Conservation (phyloP, 139 green algal genomes). For the Tetraselmis striata region DNA sequence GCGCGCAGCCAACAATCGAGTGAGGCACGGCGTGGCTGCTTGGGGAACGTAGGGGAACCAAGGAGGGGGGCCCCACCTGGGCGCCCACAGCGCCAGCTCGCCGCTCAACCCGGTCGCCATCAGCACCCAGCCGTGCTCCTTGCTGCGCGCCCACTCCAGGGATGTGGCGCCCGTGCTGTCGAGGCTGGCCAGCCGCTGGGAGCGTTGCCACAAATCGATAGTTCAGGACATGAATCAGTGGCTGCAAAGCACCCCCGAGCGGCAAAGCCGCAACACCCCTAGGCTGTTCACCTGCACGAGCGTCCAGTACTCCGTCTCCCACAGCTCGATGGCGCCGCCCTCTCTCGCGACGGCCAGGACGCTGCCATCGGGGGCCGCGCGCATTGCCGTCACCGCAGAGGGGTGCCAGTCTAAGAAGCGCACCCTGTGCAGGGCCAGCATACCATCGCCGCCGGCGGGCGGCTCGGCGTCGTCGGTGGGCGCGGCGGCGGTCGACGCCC, state of each 20-base stretch:
- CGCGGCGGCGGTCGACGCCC: neutral
- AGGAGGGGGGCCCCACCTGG: neutral
- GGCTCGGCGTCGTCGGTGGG: too few relatives aligned
- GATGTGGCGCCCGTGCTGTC: neutral
- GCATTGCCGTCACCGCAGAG: constrained; percentile 54
- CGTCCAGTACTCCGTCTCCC: constrained; percentile 46
- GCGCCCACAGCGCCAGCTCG: neutral
- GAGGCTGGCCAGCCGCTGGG: constrained; percentile 6
- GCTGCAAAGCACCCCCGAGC: too few relatives aligned
- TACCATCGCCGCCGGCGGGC: neutral
- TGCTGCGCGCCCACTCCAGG: neutral
- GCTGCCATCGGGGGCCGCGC: constrained; percentile 56
- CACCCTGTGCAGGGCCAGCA: constrained; percentile 68
- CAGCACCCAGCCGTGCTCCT: neutral
- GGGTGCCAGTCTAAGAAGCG: constrained; percentile 73
- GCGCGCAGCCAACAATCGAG: constrained; percentile 1
- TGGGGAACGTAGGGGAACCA: constrained; percentile 58
- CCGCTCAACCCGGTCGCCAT: neutral
- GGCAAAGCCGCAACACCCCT: too few relatives aligned
- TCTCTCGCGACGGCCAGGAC: constrained; percentile 67
- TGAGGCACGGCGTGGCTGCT: neutral
- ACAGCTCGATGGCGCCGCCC: constrained; percentile 78
- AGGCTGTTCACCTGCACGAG: constrained; percentile 40
- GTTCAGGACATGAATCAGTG: neutral
- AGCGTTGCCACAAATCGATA: constrained; percentile 21